Base-by-base conservation (phyloP, 2,329 filamentous ascomycete genomes). In the Botrytis pseudocinerea region DNA sequence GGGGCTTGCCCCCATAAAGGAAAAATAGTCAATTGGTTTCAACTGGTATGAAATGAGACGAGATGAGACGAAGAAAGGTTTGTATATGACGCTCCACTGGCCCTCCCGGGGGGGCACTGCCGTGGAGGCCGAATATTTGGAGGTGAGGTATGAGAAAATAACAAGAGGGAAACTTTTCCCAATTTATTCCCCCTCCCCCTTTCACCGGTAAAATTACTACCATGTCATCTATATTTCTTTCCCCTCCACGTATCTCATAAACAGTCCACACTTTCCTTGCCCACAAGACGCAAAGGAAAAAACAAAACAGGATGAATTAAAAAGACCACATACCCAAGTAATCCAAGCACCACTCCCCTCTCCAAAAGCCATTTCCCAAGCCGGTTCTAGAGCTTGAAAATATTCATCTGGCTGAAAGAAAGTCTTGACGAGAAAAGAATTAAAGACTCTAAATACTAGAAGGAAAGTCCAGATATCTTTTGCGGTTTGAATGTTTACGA, bases 341-440 rank as follows among this genome's bases (percentile, higher is more conserved):
- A 98, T 87, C 93, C 95, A 99, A 42, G 95, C 93, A 75, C 93
- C 92, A 82, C 91, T 92, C 22, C 86, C 81, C 3, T 85, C 80
- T 35, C 95, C 95, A 85, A 97, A 98, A 4, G 93, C 92, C 72
- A 96, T 87, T 78, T 91, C 86, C 95, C 95, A 98, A 77, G 96
- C 96, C 70, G 96, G 95, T 84, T 99, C 96, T 62, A 98, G 88
- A 1, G 94, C 92, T 81, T 99, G 96, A 80, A 96, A 99, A 85
- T 93, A 98, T 83, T 99, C 96, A 84, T 99, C 96, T 42, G 96
- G 96, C 82, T 99, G 96, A 84, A 99, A 99, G 82, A 98, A 99
- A 32, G 96, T 98, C 76, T 89, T 86, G 73, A 97, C 85, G 75
- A 87, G 89, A 78, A 96, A 86, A 46, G 94, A 91, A 83, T 97